These are phyloP conservation scores for Cryptococcus sp. DNA, from an alignment of 1,284 basidiomycete species.

Conservation along the genomic window DNA sequence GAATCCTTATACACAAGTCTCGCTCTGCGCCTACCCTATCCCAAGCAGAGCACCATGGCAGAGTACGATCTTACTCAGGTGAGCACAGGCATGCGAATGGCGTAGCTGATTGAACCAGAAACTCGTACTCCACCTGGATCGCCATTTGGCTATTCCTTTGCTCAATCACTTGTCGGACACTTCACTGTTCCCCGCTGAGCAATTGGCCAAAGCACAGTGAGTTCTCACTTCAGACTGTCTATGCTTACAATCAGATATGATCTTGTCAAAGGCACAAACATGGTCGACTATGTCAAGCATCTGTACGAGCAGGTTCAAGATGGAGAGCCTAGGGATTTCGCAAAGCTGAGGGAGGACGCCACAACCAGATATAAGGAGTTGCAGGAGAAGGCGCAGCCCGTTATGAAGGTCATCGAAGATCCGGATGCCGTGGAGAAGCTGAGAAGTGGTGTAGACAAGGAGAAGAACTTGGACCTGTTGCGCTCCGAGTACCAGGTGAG, in stretches of 20 bases:
- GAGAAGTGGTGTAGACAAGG: conserved; percentile 84
- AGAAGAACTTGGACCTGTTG: conserved; percentile 90
- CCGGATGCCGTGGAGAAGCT: conserved; percentile 78
- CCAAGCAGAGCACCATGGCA: conserved; percentile 60
- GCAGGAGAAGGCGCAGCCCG: conserved; percentile 84
- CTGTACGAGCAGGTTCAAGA: conserved; percentile 72
- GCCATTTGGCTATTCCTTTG: conserved; percentile 89
- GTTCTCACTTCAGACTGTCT: conserved; percentile 11
- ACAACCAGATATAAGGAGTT: conserved; percentile 81
- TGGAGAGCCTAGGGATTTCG: conserved; percentile 62
- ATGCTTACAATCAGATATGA: conserved; percentile 65
- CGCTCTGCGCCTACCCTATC: not conserved
- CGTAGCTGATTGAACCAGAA: conserved; percentile 59
- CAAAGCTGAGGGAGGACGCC: conserved; percentile 73
- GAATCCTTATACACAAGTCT: too few species aligned
- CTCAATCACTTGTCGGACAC: conserved; percentile 76
- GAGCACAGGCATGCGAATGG: conserved; percentile 14
- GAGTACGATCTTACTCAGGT: conserved; percentile 77
- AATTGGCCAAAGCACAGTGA: conserved; percentile 52
- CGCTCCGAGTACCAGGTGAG: conserved; percentile 88
- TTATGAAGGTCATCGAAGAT: conserved; percentile 94
- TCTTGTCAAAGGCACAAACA: conserved; percentile 92
- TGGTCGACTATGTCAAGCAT: conserved; percentile 85
- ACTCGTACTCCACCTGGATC: conserved; percentile 88
- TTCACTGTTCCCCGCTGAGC: conserved; percentile 44